These are phyloP conservation scores for Phialophora expanda DNA, from an alignment of 2,329 filamentous ascomycete genomes.

Conservation along the genomic window DNA sequence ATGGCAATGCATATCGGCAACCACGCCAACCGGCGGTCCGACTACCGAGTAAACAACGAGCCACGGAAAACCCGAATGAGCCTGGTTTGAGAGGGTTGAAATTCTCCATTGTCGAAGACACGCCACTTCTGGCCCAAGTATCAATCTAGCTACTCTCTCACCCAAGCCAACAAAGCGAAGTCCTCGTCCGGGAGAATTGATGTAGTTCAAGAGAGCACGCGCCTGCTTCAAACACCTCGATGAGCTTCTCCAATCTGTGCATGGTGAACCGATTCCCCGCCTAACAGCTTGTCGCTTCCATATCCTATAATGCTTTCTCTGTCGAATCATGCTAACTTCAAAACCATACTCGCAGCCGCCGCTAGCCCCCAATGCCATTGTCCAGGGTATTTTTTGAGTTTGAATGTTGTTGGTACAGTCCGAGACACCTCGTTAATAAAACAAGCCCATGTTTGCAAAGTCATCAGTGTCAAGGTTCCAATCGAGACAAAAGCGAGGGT, in stretches of 20 bases:
- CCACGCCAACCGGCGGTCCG: not conserved
- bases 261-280: conserved; percentile 23
- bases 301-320: conserved; percentile 31
- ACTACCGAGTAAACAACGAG: not conserved
- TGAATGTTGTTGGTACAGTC: conserved; percentile 39
- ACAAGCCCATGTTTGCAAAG: conserved; percentile 34
- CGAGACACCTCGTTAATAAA: conserved; percentile 40
- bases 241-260: conserved; percentile 20
- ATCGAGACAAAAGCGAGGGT: conserved; percentile 39
- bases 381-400: conserved; percentile 25
- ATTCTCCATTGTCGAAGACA: conserved; percentile 37
- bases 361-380: conserved; percentile 31
- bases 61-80: not conserved
- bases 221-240: conserved; percentile 16
- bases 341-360: conserved; percentile 22
- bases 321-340: conserved; percentile 14
- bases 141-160: conserved; percentile 33
- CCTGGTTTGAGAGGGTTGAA: conserved; percentile 36
- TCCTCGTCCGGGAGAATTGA: conserved; percentile 30
- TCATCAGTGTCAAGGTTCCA: conserved; percentile 42
- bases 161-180: conserved; percentile 21
- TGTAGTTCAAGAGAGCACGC: conserved; percentile 25
- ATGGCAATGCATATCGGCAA: not conserved
- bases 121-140: conserved; percentile 17
- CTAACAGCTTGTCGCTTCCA: conserved; percentile 18